These are phyloP conservation scores for Mucor plumbeus DNA, from an alignment of 371 early-diverging fungal species.

Conservation along the genomic window DNA sequence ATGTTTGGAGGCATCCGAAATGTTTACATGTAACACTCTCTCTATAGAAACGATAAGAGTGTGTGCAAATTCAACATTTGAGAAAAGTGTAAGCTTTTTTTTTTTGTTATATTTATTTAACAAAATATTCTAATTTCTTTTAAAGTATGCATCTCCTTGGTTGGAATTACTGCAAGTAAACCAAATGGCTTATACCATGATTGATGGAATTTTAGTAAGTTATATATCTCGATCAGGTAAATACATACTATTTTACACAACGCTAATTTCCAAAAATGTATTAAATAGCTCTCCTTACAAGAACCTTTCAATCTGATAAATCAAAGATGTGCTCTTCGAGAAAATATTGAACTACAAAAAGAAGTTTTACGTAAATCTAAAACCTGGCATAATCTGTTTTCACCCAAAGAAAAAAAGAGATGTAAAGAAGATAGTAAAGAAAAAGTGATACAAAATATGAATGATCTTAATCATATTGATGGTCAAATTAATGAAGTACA, in stretches of 20 bases:
- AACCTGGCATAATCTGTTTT: conserved; percentile 42
- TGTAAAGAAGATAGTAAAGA: conserved; percentile 35
- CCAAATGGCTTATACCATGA: conserved; percentile 30
- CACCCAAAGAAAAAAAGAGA: conserved; percentile 35
- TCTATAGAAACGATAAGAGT: conserved; percentile 21
- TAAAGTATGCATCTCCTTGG: conserved; percentile 22
- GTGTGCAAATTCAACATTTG: conserved; percentile 23
- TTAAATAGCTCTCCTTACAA: conserved; percentile 40
- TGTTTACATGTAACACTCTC: conserved; percentile 10
- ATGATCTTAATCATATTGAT: conserved; percentile 38
- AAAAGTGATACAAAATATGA: conserved; percentile 42
- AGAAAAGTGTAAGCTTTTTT: conserved; percentile 13
- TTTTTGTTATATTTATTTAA: not conserved
- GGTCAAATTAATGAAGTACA: conserved; percentile 49
- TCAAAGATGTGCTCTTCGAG: conserved; percentile 24
- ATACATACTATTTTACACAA: not conserved
- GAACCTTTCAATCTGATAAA: conserved; percentile 37
- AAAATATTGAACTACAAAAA: conserved; percentile 39
- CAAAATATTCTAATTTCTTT: not conserved
- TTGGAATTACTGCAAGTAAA: conserved; percentile 19
- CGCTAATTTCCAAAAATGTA: not conserved
- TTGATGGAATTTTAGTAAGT: conserved; percentile 46
- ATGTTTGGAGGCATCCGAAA: not conserved
- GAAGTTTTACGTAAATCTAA: conserved; percentile 35
- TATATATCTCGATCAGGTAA: not conserved